Percentiles rank a stretch among this genome's conserved stretches.
Evolutionary conservation across 2,329 filamentous ascomycete species (phyloP).

Genomic region (Aspergillus floridensis): DNA sequence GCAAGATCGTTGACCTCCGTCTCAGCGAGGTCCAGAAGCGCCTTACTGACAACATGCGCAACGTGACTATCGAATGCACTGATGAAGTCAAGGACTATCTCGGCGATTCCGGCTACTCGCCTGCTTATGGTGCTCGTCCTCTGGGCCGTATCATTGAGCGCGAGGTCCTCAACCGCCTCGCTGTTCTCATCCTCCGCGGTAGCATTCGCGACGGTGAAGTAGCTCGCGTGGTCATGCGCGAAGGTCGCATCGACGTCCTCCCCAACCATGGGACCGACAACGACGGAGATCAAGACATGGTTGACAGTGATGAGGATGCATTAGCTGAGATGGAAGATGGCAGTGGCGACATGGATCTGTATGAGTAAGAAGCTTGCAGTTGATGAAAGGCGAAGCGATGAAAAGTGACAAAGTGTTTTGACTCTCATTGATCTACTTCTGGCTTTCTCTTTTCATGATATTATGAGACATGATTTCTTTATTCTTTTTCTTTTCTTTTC

Average conservation of each 20-base stretch:
- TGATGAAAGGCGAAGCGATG: neutral
- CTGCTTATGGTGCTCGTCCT: constrained; percentile 89
- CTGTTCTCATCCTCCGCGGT: constrained; percentile 84
- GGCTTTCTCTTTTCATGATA: neutral
- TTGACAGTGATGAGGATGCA: constrained; percentile 72
- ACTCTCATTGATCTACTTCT: neutral
- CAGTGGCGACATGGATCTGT: constrained; percentile 61
- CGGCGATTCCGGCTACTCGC: constrained; percentile 86
- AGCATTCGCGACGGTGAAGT: constrained; percentile 80
- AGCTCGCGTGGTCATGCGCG: constrained; percentile 73
- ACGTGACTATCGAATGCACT: constrained; percentile 78
- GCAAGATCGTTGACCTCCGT: constrained; percentile 91
- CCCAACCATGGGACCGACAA: constrained; percentile 72
- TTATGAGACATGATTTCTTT: constrained; percentile 3
- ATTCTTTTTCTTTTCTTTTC: neutral
- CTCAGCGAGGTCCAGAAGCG: constrained; percentile 87
- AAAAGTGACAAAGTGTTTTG: neutral
- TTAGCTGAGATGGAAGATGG: constrained; percentile 66
- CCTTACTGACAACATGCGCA: constrained; percentile 77
- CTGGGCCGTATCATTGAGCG: constrained; percentile 89
- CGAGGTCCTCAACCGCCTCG: constrained; percentile 90
- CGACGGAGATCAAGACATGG: constrained; percentile 68
- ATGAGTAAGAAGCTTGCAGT: constrained; percentile 42
- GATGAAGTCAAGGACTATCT: constrained; percentile 90
- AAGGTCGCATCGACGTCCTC: constrained; percentile 76